phyloP scores from a whole-genome alignment of 176 grass and related monocot species.

The Eleusine indica region DNA sequence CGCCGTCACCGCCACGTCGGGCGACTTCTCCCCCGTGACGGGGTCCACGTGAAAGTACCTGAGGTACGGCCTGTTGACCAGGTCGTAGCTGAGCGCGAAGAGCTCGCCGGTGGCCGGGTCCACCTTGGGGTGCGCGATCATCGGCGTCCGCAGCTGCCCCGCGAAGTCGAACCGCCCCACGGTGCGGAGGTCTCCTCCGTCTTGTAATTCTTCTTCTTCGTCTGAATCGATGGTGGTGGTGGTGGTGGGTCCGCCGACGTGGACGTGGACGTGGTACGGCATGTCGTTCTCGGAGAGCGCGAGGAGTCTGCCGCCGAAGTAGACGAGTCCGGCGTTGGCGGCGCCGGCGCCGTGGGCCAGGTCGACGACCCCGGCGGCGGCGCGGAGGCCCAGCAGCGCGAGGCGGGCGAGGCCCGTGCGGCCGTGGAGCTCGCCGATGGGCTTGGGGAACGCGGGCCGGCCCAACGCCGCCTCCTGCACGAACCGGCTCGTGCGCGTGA shows the following conservation, averaged over 20 bases:
- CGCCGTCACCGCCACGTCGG: conserved; percentile 71
- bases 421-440: conserved; percentile 89
- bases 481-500: conserved; percentile 65
- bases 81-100: conserved; percentile 88
- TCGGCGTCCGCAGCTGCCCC: conserved; percentile 63
- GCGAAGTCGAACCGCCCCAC: conserved; percentile 72
- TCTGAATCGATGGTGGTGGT: too few species aligned
- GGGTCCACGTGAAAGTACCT: conserved; percentile 76
- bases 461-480: conserved; percentile 66
- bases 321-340: conserved; percentile 82
- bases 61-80: conserved; percentile 82
- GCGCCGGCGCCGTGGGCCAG: conserved; percentile 63
- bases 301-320: conserved; percentile 74
- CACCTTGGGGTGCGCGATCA: conserved; percentile 94
- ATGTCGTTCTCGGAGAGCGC: conserved; percentile 96
- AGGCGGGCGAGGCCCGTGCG: conserved; percentile 80
- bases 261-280: conserved; percentile 79
- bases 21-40: conserved; percentile 62
- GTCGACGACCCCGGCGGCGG: conserved; percentile 67
- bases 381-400: conserved; percentile 67
- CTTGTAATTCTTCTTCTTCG: too few species aligned
- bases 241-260: conserved; percentile 2
- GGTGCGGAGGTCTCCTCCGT: conserved; percentile 50
- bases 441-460: conserved; percentile 71
- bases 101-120: conserved; percentile 67